Base-by-base conservation (phyloP, 768 basidiomycete species). In the Tulasnella sp. region DNA sequence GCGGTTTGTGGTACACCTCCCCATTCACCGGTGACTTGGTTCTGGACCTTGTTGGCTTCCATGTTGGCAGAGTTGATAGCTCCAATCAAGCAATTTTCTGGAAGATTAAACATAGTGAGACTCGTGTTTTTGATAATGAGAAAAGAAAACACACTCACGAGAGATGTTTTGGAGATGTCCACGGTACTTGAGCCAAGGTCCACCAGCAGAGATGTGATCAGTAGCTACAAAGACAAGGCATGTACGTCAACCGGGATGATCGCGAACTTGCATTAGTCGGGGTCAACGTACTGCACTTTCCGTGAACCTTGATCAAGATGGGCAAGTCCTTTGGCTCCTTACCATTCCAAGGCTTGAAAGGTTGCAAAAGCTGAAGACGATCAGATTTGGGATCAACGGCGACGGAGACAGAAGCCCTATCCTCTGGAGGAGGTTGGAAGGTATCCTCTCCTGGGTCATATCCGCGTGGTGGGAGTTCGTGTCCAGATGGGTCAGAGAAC, bases 131-230 rank as follows among this genome's bases (percentile, higher is more conserved):
- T 20, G 10, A 20, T 10, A 15, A 42, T 9, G 1, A 2, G 4
- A 5, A 3, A 1, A 37, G 39, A 20, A 24, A 22, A 15, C 5
- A 15, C 5, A 74, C 79, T 56, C 56, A 85, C 85, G 87, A 28
- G 92, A 95, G 65, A 95, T 98, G 75, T 96, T 98, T 67, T 95
- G 77, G 62, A 96, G 81, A 69, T 98, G 93, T 56, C 93, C 93
- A 73, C 93, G 89, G 75, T 92, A 98, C 72, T 96, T 96, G 72
- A 98, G 78, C 93, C 93, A 98, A 39, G 93, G 93, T 54, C 93
- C 93, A 73, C 92, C 93, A 64, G 92, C 92, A 55, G 83, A 86
- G 67, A 93, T 91, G 68, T 93, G 89, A 66, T 93, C 90, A 57
- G 90, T 91, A 35, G 89, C 76, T 78, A 54, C 1, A 53, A 53